Evolutionary conservation across 2,329 filamentous ascomycete genomes (phyloP), one percentile per base, ranked within the genome.

Genomic region (Sclerotinia glacialis): DNA sequence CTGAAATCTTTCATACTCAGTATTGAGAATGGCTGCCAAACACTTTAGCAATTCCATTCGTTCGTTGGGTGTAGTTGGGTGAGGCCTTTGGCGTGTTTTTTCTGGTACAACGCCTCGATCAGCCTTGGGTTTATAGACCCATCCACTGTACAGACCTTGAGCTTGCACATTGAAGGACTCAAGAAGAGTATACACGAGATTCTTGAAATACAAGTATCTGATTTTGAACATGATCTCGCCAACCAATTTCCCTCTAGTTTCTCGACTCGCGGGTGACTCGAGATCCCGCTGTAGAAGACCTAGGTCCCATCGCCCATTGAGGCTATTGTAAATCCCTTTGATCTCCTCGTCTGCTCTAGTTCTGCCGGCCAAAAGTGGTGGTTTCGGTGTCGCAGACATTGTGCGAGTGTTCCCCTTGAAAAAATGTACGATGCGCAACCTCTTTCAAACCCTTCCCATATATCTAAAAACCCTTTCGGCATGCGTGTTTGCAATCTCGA

Each of bases 51-150:
- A 60, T 60, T 62, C 23, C 6, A 28, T 31, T 26, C 68, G 55
- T 37, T 71, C 69, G 2, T 37, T 23, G 0, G 49, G 34, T 26
- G 64, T 70, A 8, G 70, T 61, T 28, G 63, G 69, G 9, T 53
- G 64, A 18, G 64, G 67, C 21, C 61, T 61, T 5, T 67, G 26
- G 12, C 67, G 49, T 18, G 65, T 72, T 28, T 28, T 60, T 21
- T 64, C 50, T n/a, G 71, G 71, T 37, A 73, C 46, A 16, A 69
- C 56, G 0, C 64, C 69, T 40, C 68, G 59, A 9, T 72, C 69
- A 42, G 68, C 70, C 21, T 64, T 69, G 2, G 67, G 65, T 46
- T 73, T 73, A 7, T 65, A 26, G 2, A 70, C 61, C 71, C 71
- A 72, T 16, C 63, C 63, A 14, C 50, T 54, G 53, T 67, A 71